Conservation (phyloP, 1,284 basidiomycete genomes). For the Melampsora americana region DNA sequence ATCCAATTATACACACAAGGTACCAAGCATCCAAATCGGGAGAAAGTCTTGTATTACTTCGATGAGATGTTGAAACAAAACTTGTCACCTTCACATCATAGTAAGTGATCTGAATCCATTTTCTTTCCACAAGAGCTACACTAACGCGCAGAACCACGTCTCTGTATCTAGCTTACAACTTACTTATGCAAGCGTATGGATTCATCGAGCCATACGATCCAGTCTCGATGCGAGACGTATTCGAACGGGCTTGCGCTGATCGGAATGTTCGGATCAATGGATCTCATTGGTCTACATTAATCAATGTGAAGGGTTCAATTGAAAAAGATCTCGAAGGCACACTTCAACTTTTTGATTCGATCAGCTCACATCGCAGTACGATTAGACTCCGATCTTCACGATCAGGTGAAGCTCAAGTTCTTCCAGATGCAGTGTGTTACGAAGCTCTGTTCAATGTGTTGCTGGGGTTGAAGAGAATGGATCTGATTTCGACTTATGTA, state of each 20-base stretch:
- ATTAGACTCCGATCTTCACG: not conserved
- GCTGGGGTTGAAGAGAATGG: conserved; percentile 72
- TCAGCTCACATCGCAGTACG: conserved; percentile 54
- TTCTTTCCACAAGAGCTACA: not conserved
- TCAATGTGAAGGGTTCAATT: conserved; percentile 83
- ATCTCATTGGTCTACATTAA: conserved; percentile 85
- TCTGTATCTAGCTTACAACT: conserved; percentile 53
- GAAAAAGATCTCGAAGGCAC: conserved; percentile 74
- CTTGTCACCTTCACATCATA: conserved; percentile 77
- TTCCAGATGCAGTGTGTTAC: conserved; percentile 81
- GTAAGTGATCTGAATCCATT: conserved; percentile 65
- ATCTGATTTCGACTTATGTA: conserved; percentile 71
- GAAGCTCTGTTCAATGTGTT: conserved; percentile 87
- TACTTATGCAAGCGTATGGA: conserved; percentile 87
- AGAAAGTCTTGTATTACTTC: conserved; percentile 73
- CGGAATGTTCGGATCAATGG: conserved; percentile 66
- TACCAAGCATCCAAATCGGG: conserved; percentile 74
- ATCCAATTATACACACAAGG: conserved; percentile 86
- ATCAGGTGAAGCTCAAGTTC: conserved; percentile 48
- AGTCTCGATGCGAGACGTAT: conserved; percentile 70
- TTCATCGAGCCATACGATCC: conserved; percentile 78
- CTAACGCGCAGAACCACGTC: not conserved
- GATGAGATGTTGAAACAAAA: conserved; percentile 64
- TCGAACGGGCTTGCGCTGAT: conserved; percentile 63
- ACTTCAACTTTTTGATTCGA: conserved; percentile 72